Percentiles rank a stretch among this genome's conserved stretches.
These are phyloP conservation scores for Torulaspora gathmanii DNA, from an alignment of 805 yeast genomes.

Conservation along the genomic window DNA sequence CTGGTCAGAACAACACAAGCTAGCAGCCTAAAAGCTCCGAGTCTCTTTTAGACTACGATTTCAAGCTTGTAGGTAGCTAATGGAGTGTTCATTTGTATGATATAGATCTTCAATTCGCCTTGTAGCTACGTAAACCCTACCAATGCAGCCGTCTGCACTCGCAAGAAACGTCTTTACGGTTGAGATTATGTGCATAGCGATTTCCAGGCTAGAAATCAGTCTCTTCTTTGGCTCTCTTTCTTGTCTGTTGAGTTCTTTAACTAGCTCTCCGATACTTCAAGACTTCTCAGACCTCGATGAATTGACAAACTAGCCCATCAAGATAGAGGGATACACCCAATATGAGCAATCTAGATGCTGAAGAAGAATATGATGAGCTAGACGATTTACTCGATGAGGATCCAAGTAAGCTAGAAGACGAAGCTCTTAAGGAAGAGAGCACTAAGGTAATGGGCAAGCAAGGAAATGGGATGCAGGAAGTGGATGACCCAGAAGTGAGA, in stretches of 20 bases:
- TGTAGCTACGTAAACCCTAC: no score
- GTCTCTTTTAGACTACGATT: no score
- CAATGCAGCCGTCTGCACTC: not conserved
- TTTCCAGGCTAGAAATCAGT: not conserved
- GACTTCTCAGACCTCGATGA: not conserved
- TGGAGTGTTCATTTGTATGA: no score
- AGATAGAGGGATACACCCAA: not conserved
- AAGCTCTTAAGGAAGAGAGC: constrained; percentile 11
- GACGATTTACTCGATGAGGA: constrained; percentile 85
- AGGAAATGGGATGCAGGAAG: constrained; percentile 12
- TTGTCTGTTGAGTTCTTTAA: not conserved
- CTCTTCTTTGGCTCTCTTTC: not conserved
- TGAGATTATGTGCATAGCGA: no score
- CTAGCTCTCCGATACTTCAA: not conserved
- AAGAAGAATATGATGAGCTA: constrained; percentile 63
- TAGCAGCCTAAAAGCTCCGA: no score
- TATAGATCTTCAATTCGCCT: no score
- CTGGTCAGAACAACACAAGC: no score
- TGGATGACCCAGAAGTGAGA: constrained; percentile 33
- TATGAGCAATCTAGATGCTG: constrained; percentile 2
- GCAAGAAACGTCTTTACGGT: not conserved
- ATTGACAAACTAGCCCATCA: not conserved
- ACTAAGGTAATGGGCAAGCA: constrained; percentile 18
- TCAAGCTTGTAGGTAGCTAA: no score
- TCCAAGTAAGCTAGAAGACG: constrained; percentile 35